Evolutionary conservation across 169 alveolate genomes (phyloP).

Genomic region (Plasmodium knowlesi): DNA sequence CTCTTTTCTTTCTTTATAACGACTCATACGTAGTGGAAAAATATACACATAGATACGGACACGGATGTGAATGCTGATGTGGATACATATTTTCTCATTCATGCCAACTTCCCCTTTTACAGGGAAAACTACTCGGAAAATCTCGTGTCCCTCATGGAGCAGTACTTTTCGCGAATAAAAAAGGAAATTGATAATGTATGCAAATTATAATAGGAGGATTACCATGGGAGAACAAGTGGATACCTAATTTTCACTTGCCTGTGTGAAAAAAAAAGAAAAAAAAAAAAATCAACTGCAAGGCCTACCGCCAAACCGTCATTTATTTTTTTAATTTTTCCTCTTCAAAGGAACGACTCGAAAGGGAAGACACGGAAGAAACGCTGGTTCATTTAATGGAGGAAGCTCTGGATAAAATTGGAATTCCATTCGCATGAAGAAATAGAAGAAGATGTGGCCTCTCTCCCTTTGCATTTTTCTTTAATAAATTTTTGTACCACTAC

Average conservation of each 20-base stretch:
- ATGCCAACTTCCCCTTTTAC: background rate
- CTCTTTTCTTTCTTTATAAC: background rate
- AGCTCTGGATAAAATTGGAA: slow-evolving; percentile 63
- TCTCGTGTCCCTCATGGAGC: slow-evolving; percentile 66
- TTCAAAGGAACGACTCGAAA: slow-evolving; percentile 64
- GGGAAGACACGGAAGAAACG: slow-evolving; percentile 68
- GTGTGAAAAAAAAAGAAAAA: background rate
- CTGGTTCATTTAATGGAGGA: slow-evolving; percentile 72
- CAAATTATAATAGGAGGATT: background rate
- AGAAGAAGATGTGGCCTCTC: background rate
- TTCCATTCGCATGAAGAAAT: slow-evolving; percentile 47
- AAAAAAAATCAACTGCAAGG: background rate
- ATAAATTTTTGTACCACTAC: background rate
- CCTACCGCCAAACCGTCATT: background rate
- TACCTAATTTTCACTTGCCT: background rate
- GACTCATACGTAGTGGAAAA: background rate
- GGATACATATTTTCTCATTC: background rate
- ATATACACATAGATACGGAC: background rate
- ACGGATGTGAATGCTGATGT: background rate
- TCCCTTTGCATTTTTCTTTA: background rate
- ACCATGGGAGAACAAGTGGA: background rate
- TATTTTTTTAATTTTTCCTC: background rate
- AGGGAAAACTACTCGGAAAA: slow-evolving; percentile 71
- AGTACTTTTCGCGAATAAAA: slow-evolving; percentile 68
- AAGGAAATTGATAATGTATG: slow-evolving; percentile 60